Evolutionary conservation across 2,329 filamentous ascomycete species (phyloP).

Genomic region (Colletotrichum sp.): DNA sequence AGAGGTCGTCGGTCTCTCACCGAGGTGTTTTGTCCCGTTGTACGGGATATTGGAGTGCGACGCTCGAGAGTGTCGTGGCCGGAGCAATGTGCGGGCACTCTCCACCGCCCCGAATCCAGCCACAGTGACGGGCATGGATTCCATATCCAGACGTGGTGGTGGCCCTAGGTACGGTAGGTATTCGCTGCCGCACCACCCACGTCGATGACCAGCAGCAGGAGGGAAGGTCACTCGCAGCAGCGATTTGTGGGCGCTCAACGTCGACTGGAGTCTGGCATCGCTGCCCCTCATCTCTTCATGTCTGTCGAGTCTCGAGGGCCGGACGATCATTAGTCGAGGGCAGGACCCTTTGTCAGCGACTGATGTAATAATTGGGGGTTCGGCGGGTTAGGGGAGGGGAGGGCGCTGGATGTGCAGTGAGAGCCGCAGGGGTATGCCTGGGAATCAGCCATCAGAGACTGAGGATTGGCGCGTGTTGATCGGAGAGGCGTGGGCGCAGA

Average conservation of each 20-base stretch:
- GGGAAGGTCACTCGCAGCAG: background rate
- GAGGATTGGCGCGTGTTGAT: background rate
- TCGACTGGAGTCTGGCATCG: background rate
- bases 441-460: background rate
- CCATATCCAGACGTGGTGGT: background rate
- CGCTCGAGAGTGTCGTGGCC: background rate
- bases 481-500: background rate
- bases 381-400: background rate
- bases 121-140: background rate
- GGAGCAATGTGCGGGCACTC: background rate
- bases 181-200: background rate
- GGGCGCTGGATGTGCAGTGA: background rate
- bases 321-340: constrained; percentile 1
- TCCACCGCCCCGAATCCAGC: background rate
- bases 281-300: background rate
- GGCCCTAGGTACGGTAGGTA: background rate
- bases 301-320: background rate
- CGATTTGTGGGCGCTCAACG: background rate
- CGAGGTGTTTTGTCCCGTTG: background rate
- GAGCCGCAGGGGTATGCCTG: constrained; percentile 12
- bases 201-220: constrained; percentile 5
- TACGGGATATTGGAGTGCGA: background rate
- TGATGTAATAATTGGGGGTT: background rate
- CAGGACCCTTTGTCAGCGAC: background rate
- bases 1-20: background rate